These are phyloP conservation scores for Talaromyces sp. DNA, from an alignment of 2,329 filamentous ascomycete genomes.

Conservation along the genomic window DNA sequence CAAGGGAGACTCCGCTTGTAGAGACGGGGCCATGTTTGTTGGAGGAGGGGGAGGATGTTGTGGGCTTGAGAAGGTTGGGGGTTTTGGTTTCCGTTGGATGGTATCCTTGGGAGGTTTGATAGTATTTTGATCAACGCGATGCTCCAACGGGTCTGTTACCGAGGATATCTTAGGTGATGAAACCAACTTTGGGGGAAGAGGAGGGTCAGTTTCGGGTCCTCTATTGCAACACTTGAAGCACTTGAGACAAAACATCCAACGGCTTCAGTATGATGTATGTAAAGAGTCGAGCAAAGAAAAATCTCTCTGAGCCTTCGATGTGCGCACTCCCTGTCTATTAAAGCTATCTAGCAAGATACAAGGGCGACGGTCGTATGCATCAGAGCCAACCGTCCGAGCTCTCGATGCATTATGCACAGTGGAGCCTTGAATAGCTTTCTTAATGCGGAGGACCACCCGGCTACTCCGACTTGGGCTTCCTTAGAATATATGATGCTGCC, in stretches of 20 bases:
- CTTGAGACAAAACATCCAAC: slow-evolving; percentile 16
- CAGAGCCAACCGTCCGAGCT: neutral
- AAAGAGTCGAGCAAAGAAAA: neutral
- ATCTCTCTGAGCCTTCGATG: neutral
- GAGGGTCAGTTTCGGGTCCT: slow-evolving; percentile 8
- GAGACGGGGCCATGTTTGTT: slow-evolving; percentile 12
- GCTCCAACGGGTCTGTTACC: neutral
- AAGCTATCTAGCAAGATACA: neutral
- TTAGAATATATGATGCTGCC: neutral
- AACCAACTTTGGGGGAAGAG: slow-evolving; percentile 15
- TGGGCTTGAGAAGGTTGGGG: neutral
- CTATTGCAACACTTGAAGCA: slow-evolving; percentile 14
- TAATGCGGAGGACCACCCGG: neutral
- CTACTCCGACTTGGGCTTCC: neutral
- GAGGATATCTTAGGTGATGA: neutral
- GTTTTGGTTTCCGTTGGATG: too few relatives aligned
- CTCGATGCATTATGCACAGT: neutral
- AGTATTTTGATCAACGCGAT: neutral
- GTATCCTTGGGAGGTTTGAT: neutral
- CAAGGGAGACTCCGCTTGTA: slow-evolving; percentile 10
- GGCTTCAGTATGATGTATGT: neutral
- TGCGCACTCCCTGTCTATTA: neutral
- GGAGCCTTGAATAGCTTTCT: neutral
- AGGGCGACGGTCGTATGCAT: neutral
- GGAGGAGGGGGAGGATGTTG: neutral